Base-by-base conservation (phyloP, 1,284 basidiomycete genomes). In the Cutaneotrichosporon dermatis region DNA sequence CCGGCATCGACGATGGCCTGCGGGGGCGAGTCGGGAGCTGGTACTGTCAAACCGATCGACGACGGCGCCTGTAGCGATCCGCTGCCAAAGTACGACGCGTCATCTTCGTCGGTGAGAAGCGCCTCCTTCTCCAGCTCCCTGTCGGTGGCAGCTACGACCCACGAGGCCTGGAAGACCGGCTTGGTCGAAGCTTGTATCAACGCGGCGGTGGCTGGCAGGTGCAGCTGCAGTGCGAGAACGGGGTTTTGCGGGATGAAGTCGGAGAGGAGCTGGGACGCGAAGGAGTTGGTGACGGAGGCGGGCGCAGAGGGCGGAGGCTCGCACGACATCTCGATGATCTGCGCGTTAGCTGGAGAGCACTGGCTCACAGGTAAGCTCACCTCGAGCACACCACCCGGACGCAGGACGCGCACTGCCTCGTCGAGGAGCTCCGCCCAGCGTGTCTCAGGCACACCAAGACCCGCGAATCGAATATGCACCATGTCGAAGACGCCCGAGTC, bases 381-480 rank as follows among this genome's bases (percentile, higher is more conserved):
- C 68, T 78, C 78, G 16, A 79, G 58, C n/a, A 73, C 67, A 2
- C 76, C 78, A 0, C 73, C 76, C 10, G 64, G 69, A 41, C 67
- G 66, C n/a, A 78, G 64, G 7, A 79, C 75, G 25, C 78, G 66
- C 3, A 69, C 59, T 4, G 69, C 70, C 59, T 79, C 76, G 50
- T 77, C 75, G 0, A 79, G 54, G 3, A 79, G 55, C 49, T 69
- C 63, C 8, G 60, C 58, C 76, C 76, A 78, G 39, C 68, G 69
- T 5, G 63, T 57, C 55, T 76, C 73, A n/a, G 77, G 73, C 4
- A 79, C 62, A 4, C 74, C 76, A 2, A 79, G 70, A 5, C 72
- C 75, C 13, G 75, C 60, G 57, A 76, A 76, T 0, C 76, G 69
- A 51, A 78, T 64, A 50, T 77, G 76, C 3, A 79, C 75, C 52